phyloP scores from a whole-genome alignment of 331 rosid genomes.

The Quercus lobata region DNA sequence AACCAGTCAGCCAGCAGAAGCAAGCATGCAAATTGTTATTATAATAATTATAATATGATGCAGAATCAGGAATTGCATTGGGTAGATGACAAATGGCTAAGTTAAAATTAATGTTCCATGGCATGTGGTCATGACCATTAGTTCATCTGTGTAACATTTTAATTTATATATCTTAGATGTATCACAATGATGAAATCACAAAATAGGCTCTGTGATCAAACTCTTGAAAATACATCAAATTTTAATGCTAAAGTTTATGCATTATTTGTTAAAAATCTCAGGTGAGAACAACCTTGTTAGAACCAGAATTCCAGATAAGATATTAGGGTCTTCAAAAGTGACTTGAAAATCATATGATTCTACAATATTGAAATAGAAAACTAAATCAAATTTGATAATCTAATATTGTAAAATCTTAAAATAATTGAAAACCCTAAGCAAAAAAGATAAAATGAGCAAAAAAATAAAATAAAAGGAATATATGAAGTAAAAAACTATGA shows the following conservation, averaged over 20 bases:
- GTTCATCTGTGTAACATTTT: background rate
- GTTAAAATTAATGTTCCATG: background rate
- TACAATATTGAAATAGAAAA: background rate
- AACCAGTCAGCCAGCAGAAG: background rate
- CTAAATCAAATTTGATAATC: background rate
- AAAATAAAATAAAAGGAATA: background rate
- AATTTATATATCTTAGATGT: background rate
- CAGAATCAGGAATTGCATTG: background rate
- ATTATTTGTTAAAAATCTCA: background rate
- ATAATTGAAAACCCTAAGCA: background rate
- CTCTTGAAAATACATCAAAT: background rate
- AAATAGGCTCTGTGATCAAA: background rate
- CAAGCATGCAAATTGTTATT: background rate
- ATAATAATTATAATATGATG: background rate
- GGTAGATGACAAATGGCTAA: background rate
- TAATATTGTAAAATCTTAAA: background rate
- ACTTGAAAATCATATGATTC: background rate
- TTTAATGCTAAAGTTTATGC: background rate
- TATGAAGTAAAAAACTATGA: background rate
- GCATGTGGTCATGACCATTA: background rate
- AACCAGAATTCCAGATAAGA: background rate
- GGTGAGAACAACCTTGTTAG: background rate
- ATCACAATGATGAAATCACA: background rate
- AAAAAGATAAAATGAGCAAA: background rate
- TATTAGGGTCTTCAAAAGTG: background rate